A percentile compares a stretch with the other conserved stretches of the same genome.
Conservation (phyloP, 352 stramenopile genomes). For the Phytopythium helicoides region DNA sequence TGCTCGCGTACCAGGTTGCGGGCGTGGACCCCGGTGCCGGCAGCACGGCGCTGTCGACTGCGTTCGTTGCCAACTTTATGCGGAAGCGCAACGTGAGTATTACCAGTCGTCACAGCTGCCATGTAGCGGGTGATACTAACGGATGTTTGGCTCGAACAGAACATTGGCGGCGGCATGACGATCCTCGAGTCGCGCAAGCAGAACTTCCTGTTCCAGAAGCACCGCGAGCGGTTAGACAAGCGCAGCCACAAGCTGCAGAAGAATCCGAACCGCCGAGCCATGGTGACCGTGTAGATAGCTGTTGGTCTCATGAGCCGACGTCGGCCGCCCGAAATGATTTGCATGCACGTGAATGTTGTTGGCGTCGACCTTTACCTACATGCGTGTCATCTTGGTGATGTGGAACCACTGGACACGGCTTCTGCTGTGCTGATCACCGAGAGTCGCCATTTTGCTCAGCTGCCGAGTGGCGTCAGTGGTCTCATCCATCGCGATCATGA, state of each 20-base stretch:
- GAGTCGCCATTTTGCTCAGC: no score
- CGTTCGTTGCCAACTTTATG: slow-evolving; percentile 80
- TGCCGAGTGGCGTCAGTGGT: no score
- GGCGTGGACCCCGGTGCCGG: slow-evolving; percentile 55
- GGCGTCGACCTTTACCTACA: no score
- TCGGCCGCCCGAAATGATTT: neutral
- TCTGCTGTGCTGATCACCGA: no score
- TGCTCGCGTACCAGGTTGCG: slow-evolving; percentile 72
- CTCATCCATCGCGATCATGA: no score
- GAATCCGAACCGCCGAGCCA: slow-evolving; percentile 69
- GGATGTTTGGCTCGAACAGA: slow-evolving; percentile 24
- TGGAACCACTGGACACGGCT: no score
- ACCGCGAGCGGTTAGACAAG: slow-evolving; percentile 73
- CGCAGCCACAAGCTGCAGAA: slow-evolving; percentile 86
- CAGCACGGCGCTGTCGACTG: slow-evolving; percentile 69
- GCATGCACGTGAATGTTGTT: no score
- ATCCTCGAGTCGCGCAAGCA: slow-evolving; percentile 65
- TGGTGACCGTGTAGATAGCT: slow-evolving; percentile 70
- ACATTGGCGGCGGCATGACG: slow-evolving; percentile 74
- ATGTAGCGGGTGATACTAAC: slow-evolving; percentile 4
- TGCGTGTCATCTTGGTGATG: no score
- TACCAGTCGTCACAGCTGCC: neutral
- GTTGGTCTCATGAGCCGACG: neutral
- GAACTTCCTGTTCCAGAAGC: slow-evolving; percentile 77
- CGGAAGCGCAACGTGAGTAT: slow-evolving; percentile 66